A percentile compares a stretch with the other conserved stretches of the same genome.
These are phyloP conservation scores for Ensete ventricosum DNA, from an alignment of 176 grass and related monocot species.

Conservation along the genomic window DNA sequence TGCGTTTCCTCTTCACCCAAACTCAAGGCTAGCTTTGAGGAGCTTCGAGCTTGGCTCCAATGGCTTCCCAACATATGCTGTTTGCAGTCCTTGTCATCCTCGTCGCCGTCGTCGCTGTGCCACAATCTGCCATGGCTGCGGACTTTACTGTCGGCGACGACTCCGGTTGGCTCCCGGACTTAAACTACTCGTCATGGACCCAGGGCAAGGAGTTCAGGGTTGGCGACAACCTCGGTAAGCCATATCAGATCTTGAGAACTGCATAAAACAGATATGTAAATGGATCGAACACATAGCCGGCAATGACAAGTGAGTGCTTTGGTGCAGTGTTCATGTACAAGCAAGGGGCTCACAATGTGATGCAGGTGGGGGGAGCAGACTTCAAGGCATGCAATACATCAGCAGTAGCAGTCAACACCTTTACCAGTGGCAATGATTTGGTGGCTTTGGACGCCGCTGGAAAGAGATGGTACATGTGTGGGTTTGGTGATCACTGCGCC, in stretches of 20 bases:
- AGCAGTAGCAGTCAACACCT: not conserved
- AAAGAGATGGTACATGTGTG: constrained; percentile 2
- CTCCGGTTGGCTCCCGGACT: constrained; percentile 16
- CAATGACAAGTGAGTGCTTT: too few relatives aligned
- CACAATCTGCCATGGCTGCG: constrained; percentile 1
- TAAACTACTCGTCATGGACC: constrained; percentile 37
- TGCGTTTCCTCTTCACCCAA: too few relatives aligned
- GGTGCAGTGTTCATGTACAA: not conserved
- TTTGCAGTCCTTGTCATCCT: not conserved
- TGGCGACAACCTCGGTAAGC: constrained; percentile 32
- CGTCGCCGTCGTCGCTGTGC: constrained; percentile 8
- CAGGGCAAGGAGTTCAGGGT: constrained; percentile 31
- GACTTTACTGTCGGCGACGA: constrained; percentile 37
- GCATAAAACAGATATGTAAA: too few relatives aligned
- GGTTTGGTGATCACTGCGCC: not conserved
- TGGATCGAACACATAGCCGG: too few relatives aligned
- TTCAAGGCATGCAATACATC: not conserved
- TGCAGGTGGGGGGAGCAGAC: not conserved
- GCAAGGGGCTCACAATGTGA: not conserved
- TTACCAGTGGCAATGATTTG: not conserved
- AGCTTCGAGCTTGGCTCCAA: constrained; percentile 16
- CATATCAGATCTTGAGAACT: not conserved
- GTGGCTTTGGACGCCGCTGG: not conserved
- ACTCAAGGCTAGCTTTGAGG: not conserved
- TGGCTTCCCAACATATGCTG: constrained; percentile 42